These are phyloP conservation scores for Chamaenerion angustifolium DNA, from an alignment of 345 rosid genomes.

Conservation along the genomic window DNA sequence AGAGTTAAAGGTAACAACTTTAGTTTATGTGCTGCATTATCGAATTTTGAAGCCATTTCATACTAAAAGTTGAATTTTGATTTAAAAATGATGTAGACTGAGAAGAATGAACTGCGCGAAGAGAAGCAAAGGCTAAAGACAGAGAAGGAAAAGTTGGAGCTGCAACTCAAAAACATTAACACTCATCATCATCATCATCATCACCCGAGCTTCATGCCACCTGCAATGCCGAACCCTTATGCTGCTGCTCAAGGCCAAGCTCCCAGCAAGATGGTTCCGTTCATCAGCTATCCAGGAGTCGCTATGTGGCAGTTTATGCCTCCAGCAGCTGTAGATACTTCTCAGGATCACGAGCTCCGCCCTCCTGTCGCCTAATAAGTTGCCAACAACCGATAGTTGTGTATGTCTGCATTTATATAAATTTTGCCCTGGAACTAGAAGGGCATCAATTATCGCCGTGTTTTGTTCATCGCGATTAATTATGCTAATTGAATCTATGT, in stretches of 20 bases:
- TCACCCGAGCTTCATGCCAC: slow-evolving; percentile 31
- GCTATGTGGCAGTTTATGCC: slow-evolving; percentile 57
- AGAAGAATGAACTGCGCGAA: slow-evolving; percentile 67
- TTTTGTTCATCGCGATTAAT: no score
- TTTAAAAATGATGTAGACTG: slow-evolving; percentile 20
- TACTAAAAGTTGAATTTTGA: no score
- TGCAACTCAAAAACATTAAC: slow-evolving; percentile 22
- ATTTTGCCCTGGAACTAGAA: no score
- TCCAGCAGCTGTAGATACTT: slow-evolving; percentile 37
- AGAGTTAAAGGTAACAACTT: slow-evolving; percentile 61
- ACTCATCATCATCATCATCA: slow-evolving; percentile 1
- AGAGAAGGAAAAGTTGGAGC: slow-evolving; percentile 64
- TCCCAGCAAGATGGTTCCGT: slow-evolving; percentile 35
- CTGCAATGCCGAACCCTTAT: slow-evolving; percentile 3
- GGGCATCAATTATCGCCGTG: no score
- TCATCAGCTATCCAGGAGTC: slow-evolving; percentile 37
- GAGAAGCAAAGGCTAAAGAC: slow-evolving; percentile 75
- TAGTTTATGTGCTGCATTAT: no score
- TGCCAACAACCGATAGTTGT: no score
- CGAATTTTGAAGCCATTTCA: no score
- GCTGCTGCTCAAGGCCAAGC: slow-evolving; percentile 12
- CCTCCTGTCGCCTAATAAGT: slow-evolving; percentile 46
- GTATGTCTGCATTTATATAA: no score
- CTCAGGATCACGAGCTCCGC: slow-evolving; percentile 41
- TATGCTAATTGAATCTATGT: no score